Base-by-base conservation (phyloP, 129 eudicot genomes). In the Helichrysum umbraculigerum region DNA sequence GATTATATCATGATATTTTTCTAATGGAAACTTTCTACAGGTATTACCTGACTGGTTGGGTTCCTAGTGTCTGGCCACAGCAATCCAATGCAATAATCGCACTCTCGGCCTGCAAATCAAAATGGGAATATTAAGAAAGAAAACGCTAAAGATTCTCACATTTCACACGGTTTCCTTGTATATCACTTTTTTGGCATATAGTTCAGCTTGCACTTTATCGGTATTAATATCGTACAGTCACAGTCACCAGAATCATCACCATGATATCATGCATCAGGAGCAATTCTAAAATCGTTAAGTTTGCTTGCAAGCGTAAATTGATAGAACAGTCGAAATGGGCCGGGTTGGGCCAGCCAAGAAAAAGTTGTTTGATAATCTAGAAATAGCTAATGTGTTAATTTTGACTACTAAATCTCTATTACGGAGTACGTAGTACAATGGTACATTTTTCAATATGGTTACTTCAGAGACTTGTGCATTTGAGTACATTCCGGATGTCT, bases 51-150 rank as follows among this genome's bases (percentile, higher is more conserved):
- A 93, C 65, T 54, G 90, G 97, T 66, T 91, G 97, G 74, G 91
- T 84, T 82, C 96, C 98, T 68, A 93, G 79, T 32, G 87, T 74
- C 78, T 87, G 90, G 15, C 98, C 98, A 65, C 98, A 88, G 72
- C 98, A 91, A 78, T 91, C 88, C 81, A 93, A 84, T 29, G 98
- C 98, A 54, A 87, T 17, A 63, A 93, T 91, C 21, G 98, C 97
- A 80, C 98, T 90, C 75, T 93, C 97, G 62, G 98, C 96, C 97
- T 93, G 86, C 66, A 82, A 19, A 78, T 67, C 17, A 4, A 22
- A 2, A 25, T 22, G n/a, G 29, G 6, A 7, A 58, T 58, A 58
- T 32, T 32, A 30, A 33, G 41, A 64, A 64, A 1, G 1, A 6
- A 64, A 2, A 16, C 9, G 33, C 37, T 64, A n/a, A 33, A 16